Conservation (phyloP, 768 basidiomycete genomes). For the Pisolithus marmoratus region DNA sequence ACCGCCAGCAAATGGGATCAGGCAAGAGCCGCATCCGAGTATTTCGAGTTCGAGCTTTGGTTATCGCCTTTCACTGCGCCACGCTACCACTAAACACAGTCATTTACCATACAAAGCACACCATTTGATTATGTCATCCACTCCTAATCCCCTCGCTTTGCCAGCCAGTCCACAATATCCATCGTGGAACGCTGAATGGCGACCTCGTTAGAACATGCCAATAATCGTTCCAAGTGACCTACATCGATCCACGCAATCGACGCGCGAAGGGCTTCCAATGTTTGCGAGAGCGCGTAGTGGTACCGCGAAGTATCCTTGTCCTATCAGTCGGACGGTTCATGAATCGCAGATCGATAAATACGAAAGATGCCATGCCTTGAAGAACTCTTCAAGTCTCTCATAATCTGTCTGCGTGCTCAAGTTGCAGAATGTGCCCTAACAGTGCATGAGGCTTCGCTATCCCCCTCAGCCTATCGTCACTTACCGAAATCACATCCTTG, state of each 20-base stretch:
- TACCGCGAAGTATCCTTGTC: conserved; percentile 68
- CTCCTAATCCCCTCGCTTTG: background rate
- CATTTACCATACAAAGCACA: conserved; percentile 1
- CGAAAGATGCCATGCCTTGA: conserved; percentile 46
- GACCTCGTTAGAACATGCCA: background rate
- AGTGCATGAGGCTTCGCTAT: conserved; percentile 10
- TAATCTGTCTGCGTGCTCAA: conserved; percentile 69
- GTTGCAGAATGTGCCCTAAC: conserved; percentile 34
- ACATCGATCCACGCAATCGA: conserved; percentile 61
- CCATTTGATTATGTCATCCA: background rate
- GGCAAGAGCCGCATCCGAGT: background rate
- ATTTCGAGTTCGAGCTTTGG: background rate
- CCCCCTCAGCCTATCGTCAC: conserved; percentile 14
- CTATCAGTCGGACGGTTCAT: conserved; percentile 24
- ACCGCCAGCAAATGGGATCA: background rate
- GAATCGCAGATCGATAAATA: background rate
- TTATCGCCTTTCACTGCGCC: too few relatives aligned
- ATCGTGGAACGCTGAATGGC: conserved; percentile 46
- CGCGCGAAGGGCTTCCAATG: conserved; percentile 61
- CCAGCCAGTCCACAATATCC: conserved; percentile 54
- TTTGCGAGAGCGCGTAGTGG: conserved; percentile 56
- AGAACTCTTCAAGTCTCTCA: conserved; percentile 60
- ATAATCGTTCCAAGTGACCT: conserved; percentile 6
- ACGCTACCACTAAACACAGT: too few relatives aligned
- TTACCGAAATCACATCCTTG: conserved; percentile 46